These are phyloP conservation scores for Metarhizium sp. DNA, from an alignment of 2,329 filamentous ascomycete species.

Conservation along the genomic window DNA sequence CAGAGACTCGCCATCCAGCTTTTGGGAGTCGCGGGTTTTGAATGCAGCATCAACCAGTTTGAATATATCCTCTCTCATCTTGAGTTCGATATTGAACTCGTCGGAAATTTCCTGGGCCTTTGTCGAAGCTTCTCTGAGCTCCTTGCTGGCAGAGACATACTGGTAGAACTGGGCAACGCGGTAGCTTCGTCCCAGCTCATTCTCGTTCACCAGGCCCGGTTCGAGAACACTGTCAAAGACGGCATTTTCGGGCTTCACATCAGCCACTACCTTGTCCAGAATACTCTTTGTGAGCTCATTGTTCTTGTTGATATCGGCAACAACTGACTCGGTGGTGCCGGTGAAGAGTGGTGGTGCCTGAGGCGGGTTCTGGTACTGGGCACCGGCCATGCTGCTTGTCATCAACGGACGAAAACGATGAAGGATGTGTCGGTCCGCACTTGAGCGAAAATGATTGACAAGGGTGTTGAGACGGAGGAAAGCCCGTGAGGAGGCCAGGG, in stretches of 20 bases:
- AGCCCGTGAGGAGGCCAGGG: constrained; percentile 57
- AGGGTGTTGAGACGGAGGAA: constrained; percentile 49
- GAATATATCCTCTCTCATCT: constrained; percentile 78
- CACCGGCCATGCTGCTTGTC: constrained; percentile 54
- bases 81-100: constrained; percentile 67
- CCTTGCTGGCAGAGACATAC: constrained; percentile 60
- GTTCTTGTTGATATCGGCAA: constrained; percentile 56
- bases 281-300: constrained; percentile 54
- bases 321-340: constrained; percentile 59
- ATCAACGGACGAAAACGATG: constrained; percentile 18
- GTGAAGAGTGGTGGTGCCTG: constrained; percentile 72
- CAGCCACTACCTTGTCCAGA: constrained; percentile 57
- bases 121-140: constrained; percentile 64
- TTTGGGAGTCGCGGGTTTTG: constrained; percentile 38
- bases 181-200: constrained; percentile 46
- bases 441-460: constrained; percentile 43
- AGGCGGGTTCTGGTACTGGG: constrained; percentile 63
- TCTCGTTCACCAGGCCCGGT: constrained; percentile 68
- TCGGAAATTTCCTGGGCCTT: constrained; percentile 68
- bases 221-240: constrained; percentile 46
- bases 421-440: constrained; percentile 17
- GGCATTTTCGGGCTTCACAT: constrained; percentile 42
- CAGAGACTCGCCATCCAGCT: constrained; percentile 58
- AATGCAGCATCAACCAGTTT: constrained; percentile 51
- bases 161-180: constrained; percentile 74